phyloP scores from a whole-genome alignment of 164 flowering plant genomes.

The Kingdonia uniflora region DNA sequence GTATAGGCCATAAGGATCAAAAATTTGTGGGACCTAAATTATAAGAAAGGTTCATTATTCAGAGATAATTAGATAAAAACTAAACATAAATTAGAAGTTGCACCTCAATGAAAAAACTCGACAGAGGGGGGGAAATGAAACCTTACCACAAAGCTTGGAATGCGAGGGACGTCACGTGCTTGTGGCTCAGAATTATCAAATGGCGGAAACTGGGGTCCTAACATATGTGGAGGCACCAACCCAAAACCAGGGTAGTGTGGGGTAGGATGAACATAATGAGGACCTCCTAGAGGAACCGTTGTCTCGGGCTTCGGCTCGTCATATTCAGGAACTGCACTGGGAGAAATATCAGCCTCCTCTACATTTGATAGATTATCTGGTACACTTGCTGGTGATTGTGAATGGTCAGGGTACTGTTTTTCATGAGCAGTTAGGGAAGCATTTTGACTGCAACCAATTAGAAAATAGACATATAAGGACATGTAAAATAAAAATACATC shows the following conservation, averaged over 20 bases:
- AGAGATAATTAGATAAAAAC: neutral
- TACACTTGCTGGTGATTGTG: slow-evolving; percentile 27
- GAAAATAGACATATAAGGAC: neutral
- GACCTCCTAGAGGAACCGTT: slow-evolving; percentile 35
- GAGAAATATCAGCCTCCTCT: slow-evolving; percentile 35
- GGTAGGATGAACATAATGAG: slow-evolving; percentile 41
- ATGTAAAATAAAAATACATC: too few relatives aligned
- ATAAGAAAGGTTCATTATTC: neutral
- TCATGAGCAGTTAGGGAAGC: slow-evolving; percentile 25
- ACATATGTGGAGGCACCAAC: slow-evolving; percentile 43
- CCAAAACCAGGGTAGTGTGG: slow-evolving; percentile 50
- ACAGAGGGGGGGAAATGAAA: slow-evolving; percentile 1
- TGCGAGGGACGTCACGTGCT: slow-evolving; percentile 55
- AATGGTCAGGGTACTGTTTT: slow-evolving; percentile 30
- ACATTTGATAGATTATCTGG: slow-evolving; percentile 30
- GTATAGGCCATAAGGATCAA: slow-evolving; percentile 62
- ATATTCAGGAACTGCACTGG: slow-evolving; percentile 29
- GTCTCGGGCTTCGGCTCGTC: slow-evolving; percentile 47
- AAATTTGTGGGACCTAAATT: slow-evolving; percentile 53
- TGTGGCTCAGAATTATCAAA: slow-evolving; percentile 65
- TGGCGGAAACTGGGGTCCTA: slow-evolving; percentile 49
- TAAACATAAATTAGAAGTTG: neutral
- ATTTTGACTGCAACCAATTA: slow-evolving; percentile 32
- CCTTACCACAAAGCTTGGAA: slow-evolving; percentile 67
- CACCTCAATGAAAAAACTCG: neutral